Base-by-base conservation (phyloP, 2,329 filamentous ascomycete genomes). In the Fusarium udum region DNA sequence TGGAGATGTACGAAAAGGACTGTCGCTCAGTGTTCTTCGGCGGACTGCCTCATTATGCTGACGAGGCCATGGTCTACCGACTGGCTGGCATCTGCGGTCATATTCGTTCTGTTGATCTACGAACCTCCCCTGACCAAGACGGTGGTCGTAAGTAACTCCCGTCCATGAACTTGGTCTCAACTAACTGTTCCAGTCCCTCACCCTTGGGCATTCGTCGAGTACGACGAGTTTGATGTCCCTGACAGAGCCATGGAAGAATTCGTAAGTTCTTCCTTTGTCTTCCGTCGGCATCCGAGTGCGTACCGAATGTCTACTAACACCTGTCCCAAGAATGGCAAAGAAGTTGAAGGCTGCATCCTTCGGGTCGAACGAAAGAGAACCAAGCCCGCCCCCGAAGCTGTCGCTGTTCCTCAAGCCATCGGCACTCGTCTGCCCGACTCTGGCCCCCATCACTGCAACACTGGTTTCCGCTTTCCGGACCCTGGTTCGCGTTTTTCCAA, bases 1-100 rank as follows among this genome's bases (percentile, higher is more conserved):
- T 75, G 48, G 78, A 80, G 13, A 76, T 80, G 45, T 84, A 86
- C 31, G 83, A 86, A 18, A 79, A 80, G 28, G 85, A 88, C 60
- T 76, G 82, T 28, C 83, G 85, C 28, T 87, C 87, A 2, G 78
- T 87, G 32, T 88, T 85, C 64, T 80, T 88, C 59, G 85, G 85
- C 7, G 83, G 83, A 40, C 75, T 89, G 12, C 85, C 87, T 7
- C 42, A 73, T 8, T 74, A 79, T 40, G 78, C 80, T 52, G 81
- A 79, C 1, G 81, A 85, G 34, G 75, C 78, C 2, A 77, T 83
- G 45, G 71, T 89, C 31, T 71, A 75, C 8, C 73, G 77, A 5
- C 61, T 86, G 15, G 84, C 84, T 42, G 74, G 79, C n/a, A 68
- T 73, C 3, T 83, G 80, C 57, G 86, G 86, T 26, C 68, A 75